These are phyloP conservation scores for Vitellaria paradoxa DNA, from an alignment of 179 eudicot species.

Conservation along the genomic window DNA sequence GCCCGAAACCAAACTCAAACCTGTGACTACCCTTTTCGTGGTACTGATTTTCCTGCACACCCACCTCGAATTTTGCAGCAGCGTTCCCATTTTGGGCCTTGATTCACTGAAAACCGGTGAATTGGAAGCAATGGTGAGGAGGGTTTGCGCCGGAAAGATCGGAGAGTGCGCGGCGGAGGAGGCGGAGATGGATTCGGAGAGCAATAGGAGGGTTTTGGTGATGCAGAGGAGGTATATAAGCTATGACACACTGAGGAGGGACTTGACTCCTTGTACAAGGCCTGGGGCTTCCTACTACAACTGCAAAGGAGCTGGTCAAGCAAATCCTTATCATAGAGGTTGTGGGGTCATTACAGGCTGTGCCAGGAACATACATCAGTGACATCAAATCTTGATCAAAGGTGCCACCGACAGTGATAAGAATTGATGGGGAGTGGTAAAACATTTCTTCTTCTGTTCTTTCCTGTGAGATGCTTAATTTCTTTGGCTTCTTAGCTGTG, in stretches of 20 bases:
- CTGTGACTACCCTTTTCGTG: constrained; percentile 22
- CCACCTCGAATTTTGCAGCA: constrained; percentile 42
- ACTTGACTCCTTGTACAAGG: constrained; percentile 68
- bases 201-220: constrained; percentile 44
- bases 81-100: constrained; percentile 36
- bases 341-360: constrained; percentile 82
- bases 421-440: neutral
- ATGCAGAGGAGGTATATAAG: constrained; percentile 68
- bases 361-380: constrained; percentile 47
- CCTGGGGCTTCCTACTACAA: constrained; percentile 96
- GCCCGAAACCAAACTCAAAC: constrained; percentile 13
- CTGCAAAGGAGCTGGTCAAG: constrained; percentile 54
- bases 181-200: constrained; percentile 44
- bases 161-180: constrained; percentile 29
- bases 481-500: neutral
- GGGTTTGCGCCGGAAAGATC: constrained; percentile 37
- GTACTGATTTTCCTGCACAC: constrained; percentile 37
- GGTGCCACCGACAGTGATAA: neutral
- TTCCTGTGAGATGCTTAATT: neutral
- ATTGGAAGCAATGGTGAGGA: constrained; percentile 28
- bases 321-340: constrained; percentile 70
- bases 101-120: constrained; percentile 30
- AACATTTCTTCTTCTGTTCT: neutral
- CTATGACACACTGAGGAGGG: constrained; percentile 75
- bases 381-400: constrained; percentile 22